These are phyloP conservation scores for Trebouxiophyceae sp. DNA, from an alignment of 163 green algal genomes.

Conservation along the genomic window DNA sequence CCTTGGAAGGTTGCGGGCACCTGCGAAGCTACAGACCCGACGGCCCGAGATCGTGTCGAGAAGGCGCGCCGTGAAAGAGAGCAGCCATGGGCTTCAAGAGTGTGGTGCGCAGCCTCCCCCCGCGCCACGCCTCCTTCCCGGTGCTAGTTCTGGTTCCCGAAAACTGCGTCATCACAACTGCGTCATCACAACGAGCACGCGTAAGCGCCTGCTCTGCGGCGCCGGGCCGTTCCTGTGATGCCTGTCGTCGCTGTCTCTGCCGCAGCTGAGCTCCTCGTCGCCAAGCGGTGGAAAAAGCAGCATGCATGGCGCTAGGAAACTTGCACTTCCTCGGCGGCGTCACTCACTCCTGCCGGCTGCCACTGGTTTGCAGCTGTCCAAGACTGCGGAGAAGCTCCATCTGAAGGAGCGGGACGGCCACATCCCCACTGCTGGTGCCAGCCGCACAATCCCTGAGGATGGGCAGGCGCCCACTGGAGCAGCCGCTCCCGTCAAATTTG, in stretches of 20 bases:
- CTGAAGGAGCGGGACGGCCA: not conserved
- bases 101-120: not conserved
- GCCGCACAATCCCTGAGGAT: not conserved
- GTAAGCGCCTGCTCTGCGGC: no score
- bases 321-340: not conserved
- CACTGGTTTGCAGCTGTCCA: not conserved
- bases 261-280: not conserved
- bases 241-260: no score
- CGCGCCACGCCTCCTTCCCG: no score
- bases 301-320: not conserved
- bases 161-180: no score
- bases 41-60: not conserved
- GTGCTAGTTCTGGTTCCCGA: no score
- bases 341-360: no score
- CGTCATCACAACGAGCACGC: no score
- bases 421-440: not conserved
- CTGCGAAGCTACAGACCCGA: not conserved
- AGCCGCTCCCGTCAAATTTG: not conserved
- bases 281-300: not conserved
- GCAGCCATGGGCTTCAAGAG: not conserved
- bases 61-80: not conserved
- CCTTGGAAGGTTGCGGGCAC: no score
- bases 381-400: not conserved
- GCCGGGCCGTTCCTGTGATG: no score
- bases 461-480: not conserved